Evolutionary conservation across 2,329 filamentous ascomycete genomes (phyloP), one percentile per base, ranked within the genome.

Genomic region (Didymella lethalis): DNA sequence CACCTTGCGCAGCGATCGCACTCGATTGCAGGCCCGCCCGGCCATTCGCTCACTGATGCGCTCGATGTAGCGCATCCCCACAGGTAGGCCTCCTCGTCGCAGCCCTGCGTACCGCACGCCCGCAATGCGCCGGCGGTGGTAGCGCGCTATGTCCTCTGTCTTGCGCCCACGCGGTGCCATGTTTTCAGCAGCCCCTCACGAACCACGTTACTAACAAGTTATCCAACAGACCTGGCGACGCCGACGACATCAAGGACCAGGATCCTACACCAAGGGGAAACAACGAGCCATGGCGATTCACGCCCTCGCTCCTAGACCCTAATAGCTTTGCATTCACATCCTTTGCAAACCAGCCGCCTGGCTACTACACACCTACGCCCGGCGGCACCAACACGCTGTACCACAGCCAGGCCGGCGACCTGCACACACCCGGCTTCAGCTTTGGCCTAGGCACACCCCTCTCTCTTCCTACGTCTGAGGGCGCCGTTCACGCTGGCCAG

Each of bases 361-460:
- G 89, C 14, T 95, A 95, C 78, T 97, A 96, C 78, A 93, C 92
- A 7, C 91, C 93, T 2, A 96, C 92, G 1, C 90, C 92, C 2
- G 91, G 90, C 63, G 90, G 90, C 45, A 90, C 88, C 63, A 92
- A 90, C 72, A 90, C 90, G 18, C 79, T 94, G 64, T 96, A 93
- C 73, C 92, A 96, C 74, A 87, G 85, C 50, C 91, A 93, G 76
- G 90, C 92, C 36, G 91, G 92, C 49, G 93, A 97, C 77, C 83
- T 97, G 55, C 92, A 96, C 76, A 96, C 93, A 2, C 92, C 93
- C 4, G 88, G 86, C 31, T 82, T 93, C 69, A 86, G 86, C 40
- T 82, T 94, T 62, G 88, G 89, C 43, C 86, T 95, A 81, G 88
- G 87, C 25, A 96, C 92, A 7, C 92, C 94, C 7, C 79, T 97